Conservation (phyloP, 2,329 filamentous ascomycete genomes). For the Cladorrhinum sp. region DNA sequence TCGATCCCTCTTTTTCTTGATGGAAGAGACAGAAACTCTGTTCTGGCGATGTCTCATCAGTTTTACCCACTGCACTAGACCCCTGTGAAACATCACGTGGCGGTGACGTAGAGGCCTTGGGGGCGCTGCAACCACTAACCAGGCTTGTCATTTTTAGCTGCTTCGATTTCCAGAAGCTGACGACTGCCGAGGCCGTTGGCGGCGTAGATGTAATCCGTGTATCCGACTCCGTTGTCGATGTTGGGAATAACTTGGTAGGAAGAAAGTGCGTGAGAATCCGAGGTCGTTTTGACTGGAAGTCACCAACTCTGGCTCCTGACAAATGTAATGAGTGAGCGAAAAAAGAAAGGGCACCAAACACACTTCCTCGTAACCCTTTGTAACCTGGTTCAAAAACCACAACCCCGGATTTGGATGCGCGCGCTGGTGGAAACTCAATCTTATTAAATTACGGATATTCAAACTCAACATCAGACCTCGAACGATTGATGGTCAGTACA, state of each 20-base stretch:
- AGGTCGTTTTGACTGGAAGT: not conserved
- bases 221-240: not conserved
- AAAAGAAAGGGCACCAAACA: not conserved
- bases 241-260: not conserved
- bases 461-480: not conserved
- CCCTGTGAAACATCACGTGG: slow-evolving; percentile 20
- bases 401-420: not conserved
- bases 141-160: not conserved
- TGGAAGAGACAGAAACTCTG: too few relatives aligned
- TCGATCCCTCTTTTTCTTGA: too few relatives aligned
- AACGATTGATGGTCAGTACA: not conserved
- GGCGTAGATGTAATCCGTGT: not conserved
- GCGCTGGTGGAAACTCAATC: not conserved
- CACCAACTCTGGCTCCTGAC: not conserved
- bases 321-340: not conserved
- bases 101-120: slow-evolving; percentile 21
- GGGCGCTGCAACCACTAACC: not conserved
- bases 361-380: not conserved
- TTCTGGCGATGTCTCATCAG: not conserved
- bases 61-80: not conserved
- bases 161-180: not conserved
- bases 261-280: not conserved
- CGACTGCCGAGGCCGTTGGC: slow-evolving; percentile 3
- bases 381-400: not conserved
- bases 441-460: not conserved